Evolutionary conservation across 768 basidiomycete genomes (phyloP).

Genomic region (Termitomyces sp.): DNA sequence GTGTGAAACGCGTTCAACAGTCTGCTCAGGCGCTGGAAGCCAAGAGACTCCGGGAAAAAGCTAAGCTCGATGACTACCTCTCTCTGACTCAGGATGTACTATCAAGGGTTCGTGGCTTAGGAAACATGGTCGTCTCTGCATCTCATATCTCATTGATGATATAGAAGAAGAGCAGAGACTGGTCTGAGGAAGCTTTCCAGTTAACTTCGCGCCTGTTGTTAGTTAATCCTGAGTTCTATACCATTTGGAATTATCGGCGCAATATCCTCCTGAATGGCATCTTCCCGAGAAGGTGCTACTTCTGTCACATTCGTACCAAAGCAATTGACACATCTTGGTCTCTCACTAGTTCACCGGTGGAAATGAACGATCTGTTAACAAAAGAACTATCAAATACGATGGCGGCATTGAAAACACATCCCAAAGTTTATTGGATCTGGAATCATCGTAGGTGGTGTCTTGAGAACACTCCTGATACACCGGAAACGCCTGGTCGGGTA

Average conservation of each 20-base stretch:
- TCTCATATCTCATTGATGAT: conserved; percentile 8
- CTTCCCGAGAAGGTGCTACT: conserved; percentile 56
- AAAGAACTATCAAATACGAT: conserved; percentile 81
- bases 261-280: conserved; percentile 69
- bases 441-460: conserved; percentile 97
- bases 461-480: conserved; percentile 75
- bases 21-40: conserved; percentile 59
- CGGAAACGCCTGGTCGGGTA: conserved; percentile 38
- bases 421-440: conserved; percentile 99
- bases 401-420: conserved; percentile 72
- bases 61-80: conserved; percentile 75
- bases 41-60: conserved; percentile 62
- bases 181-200: conserved; percentile 69
- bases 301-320: conserved; percentile 6
- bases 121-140: conserved; percentile 1
- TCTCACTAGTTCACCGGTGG: conserved; percentile 48
- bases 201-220: conserved; percentile 73
- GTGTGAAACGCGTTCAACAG: conserved; percentile 59
- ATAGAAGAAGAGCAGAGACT: conserved; percentile 69
- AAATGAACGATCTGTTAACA: conserved; percentile 58
- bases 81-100: conserved; percentile 60
- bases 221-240: conserved; percentile 93
- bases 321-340: not conserved
- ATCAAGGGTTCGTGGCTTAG: conserved; percentile 43
- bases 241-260: conserved; percentile 92